Conservation (phyloP, 1,284 basidiomycete species). For the Trametes pubescens region DNA sequence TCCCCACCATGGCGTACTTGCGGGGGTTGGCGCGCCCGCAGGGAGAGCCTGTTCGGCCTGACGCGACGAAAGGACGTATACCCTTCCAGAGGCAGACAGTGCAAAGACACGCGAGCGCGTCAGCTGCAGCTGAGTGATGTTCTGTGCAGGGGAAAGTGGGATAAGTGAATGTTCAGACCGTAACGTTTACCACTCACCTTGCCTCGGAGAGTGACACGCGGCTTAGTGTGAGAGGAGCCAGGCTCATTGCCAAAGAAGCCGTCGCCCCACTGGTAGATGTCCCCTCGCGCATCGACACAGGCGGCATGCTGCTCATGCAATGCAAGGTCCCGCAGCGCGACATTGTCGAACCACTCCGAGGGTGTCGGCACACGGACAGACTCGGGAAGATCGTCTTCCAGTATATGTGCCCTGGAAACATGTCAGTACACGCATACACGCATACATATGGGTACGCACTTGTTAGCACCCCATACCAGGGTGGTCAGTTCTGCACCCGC, state of each 20-base stretch:
- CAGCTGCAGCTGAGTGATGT: conserved; percentile 71
- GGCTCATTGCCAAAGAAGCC: conserved; percentile 58
- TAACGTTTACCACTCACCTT: conserved; percentile 61
- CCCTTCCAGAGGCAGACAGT: conserved; percentile 73
- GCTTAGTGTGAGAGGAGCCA: conserved; percentile 40
- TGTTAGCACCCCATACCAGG: conserved; percentile 67
- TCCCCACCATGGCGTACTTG: conserved; percentile 61
- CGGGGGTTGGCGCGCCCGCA: conserved; percentile 46
- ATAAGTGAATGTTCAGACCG: background rate
- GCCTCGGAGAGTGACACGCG: conserved; percentile 67
- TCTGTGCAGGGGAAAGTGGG: conserved; percentile 49
- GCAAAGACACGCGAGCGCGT: conserved; percentile 72
- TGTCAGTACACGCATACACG: background rate
- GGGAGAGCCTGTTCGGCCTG: conserved; percentile 56
- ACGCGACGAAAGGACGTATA: conserved; percentile 73
- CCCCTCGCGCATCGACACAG: conserved; percentile 86
- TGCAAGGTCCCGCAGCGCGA: conserved; percentile 80
- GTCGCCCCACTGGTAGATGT: conserved; percentile 90
- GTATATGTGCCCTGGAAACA: conserved; percentile 51
- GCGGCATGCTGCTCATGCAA: conserved; percentile 81
- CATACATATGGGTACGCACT: conserved; percentile 44
- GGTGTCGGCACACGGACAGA: conserved; percentile 57
- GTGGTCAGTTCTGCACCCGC: conserved; percentile 45
- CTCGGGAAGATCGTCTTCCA: conserved; percentile 45
- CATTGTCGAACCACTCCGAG: conserved; percentile 63